Conservation (phyloP, 2,329 filamentous ascomycete species). For the Zopfia rhizophila region DNA sequence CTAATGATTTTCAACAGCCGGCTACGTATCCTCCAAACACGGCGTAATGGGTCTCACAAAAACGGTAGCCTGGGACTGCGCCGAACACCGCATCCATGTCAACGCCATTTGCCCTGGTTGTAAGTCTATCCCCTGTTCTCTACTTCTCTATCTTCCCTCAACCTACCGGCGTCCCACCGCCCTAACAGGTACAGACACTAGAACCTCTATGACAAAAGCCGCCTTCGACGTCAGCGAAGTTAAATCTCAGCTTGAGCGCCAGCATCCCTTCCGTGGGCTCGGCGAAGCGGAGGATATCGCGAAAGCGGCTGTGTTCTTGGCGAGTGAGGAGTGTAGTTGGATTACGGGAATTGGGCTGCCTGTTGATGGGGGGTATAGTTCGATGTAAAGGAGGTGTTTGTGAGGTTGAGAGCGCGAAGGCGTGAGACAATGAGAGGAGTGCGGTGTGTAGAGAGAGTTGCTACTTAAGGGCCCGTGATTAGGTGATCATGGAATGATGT, state of each 20-base stretch:
- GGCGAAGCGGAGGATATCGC: conserved; percentile 47
- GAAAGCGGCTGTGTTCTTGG: conserved; percentile 56
- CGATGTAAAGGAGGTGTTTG: conserved; percentile 28
- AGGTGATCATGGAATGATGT: no score
- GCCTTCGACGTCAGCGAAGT: conserved; percentile 23
- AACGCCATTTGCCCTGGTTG: conserved; percentile 67
- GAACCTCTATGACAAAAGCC: conserved; percentile 37
- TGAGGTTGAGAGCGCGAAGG: no score
- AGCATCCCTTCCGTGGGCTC: conserved; percentile 44
- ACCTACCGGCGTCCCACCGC: no score
- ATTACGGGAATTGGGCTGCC: conserved; percentile 58
- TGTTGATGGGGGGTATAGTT: conserved; percentile 59
- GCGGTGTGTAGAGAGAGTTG: no score
- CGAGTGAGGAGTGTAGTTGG: conserved; percentile 59
- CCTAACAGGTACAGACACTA: conserved; percentile 24
- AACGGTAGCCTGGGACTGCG: conserved; percentile 62
- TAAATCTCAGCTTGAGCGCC: conserved; percentile 13
- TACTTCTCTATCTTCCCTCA: neutral
- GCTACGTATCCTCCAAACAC: conserved; percentile 62
- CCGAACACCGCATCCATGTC: conserved; percentile 59
- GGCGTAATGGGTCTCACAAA: conserved; percentile 63
- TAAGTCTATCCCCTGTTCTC: conserved; percentile 33
- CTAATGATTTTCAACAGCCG: conserved; percentile 7
- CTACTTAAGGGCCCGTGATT: no score
- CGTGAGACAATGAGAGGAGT: no score